Percentiles rank a stretch among this genome's conserved stretches.
Conservation (phyloP, 2,329 filamentous ascomycete species). For the Pseudogymnoascus sp. region DNA sequence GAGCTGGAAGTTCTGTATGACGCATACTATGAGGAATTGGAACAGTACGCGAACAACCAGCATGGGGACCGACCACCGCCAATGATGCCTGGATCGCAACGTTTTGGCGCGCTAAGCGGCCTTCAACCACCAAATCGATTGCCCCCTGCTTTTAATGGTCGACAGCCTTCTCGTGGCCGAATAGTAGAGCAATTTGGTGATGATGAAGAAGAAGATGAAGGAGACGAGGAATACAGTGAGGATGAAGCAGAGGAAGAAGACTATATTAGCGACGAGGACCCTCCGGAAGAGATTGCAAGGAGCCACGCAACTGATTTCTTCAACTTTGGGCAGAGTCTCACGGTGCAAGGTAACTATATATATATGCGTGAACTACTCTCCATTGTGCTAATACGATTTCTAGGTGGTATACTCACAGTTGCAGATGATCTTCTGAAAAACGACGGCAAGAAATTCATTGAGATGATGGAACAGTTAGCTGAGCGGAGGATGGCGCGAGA, state of each 20-base stretch:
- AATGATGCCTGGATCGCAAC: constrained; percentile 60
- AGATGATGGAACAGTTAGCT: constrained; percentile 99
- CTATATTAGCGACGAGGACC: constrained; percentile 58
- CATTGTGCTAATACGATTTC: constrained; percentile 26
- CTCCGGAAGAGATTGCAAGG: constrained; percentile 52
- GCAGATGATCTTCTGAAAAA: constrained; percentile 98
- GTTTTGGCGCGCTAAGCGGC: constrained; percentile 49
- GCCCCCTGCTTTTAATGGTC: constrained; percentile 52
- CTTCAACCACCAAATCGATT: constrained; percentile 51
- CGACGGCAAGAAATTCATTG: constrained; percentile 98
- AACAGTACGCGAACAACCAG: constrained; percentile 88
- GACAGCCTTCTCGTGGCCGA: constrained; percentile 67
- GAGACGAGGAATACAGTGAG: constrained; percentile 35
- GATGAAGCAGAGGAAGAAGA: constrained; percentile 54
- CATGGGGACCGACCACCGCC: constrained; percentile 63
- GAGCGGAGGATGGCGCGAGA: constrained; percentile 96
- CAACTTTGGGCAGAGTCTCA: constrained; percentile 94
- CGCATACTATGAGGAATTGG: constrained; percentile 95
- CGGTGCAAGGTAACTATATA: constrained; percentile 60
- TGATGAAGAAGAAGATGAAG: constrained; percentile 42
- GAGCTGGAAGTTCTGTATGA: constrained; percentile 96
- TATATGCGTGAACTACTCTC: constrained; percentile 15
- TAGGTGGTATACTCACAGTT: constrained; percentile 96
- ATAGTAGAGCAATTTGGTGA: constrained; percentile 59
- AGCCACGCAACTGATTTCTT: constrained; percentile 79